Evolutionary conservation across 768 basidiomycete species (phyloP), one percentile per base, ranked within the genome.

Genomic region (Austroboletus festivus): DNA sequence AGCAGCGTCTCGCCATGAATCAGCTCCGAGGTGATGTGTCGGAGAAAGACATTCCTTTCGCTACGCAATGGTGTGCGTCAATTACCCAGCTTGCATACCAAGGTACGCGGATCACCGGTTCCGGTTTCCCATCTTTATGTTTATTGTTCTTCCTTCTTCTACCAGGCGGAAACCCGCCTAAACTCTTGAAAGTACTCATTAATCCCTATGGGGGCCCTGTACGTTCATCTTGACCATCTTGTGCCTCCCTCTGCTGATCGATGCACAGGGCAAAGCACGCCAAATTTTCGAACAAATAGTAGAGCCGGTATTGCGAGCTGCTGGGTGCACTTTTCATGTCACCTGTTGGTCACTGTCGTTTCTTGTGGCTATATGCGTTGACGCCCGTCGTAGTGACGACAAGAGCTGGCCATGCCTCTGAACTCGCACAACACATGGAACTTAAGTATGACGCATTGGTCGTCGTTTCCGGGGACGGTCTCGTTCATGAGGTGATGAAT

Each of bases 121-220:
- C 34, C 16, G 10, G 12, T 23, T n/a, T 38, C 22, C 44, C 28
- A 10, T 41, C 18, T 51, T 45, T 16, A 48, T 49, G 43, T 18
- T 52, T 43, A 18, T 37, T 18, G n/a, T 5, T 18, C 18, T 15
- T 28, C 10, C 38, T 51, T 38, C 26, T 19, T 28, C 24, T 9
- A 6, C 34, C 20, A 75, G 86, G 79, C 35, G 64, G 79, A n/a
- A 76, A 77, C 55, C 80, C 75, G 19, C 63, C 71, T 42, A 75
- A 83, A 39, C 69, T 72, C 18, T 60, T 94, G 24, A 80, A 82
- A 52, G 76, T 93, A 8, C 61, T 94, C 37, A 74, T 94, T 33
- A 94, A 93, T 63, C 92, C 92, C 9, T 68, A 76, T 47, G 83
- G 91, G 43, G 92, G 92, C n/a, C 75, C 73, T 19, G 90, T 89